These are phyloP conservation scores for Aureobasidium mangrovei DNA, from an alignment of 2,329 filamentous ascomycete species.

Conservation along the genomic window DNA sequence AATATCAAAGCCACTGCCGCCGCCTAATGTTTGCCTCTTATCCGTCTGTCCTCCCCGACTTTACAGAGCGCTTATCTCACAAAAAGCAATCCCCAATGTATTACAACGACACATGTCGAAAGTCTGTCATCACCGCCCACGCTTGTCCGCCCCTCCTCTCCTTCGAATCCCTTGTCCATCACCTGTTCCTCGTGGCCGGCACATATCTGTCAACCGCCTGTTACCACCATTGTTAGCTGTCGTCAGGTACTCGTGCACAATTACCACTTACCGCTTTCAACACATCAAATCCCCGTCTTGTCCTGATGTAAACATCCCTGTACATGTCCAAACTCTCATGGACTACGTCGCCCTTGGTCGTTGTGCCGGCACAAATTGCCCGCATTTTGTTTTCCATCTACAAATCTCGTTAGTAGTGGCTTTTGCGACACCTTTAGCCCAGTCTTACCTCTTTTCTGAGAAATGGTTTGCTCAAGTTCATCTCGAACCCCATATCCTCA, in stretches of 20 bases:
- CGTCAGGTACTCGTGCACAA: not conserved
- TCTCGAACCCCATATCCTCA: conserved; percentile 86
- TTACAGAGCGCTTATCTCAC: not conserved
- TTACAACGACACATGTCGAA: not conserved
- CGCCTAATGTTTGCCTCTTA: not conserved
- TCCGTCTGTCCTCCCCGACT: not conserved
- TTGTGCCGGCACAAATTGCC: conserved; percentile 82
- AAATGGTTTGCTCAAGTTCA: conserved; percentile 90
- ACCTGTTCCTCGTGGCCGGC: not conserved
- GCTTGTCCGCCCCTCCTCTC: not conserved
- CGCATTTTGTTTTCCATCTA: conserved; percentile 94
- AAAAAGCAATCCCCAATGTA: not conserved
- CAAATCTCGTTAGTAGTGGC: conserved; percentile 12
- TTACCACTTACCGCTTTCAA: conserved; percentile 41
- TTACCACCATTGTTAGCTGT: not conserved
- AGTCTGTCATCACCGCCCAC: not conserved
- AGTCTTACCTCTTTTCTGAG: conserved; percentile 66
- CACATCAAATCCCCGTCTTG: conserved; percentile 62
- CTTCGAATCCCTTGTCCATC: not conserved
- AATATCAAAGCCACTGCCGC: not conserved
- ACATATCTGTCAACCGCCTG: conserved; percentile 13
- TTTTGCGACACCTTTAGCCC: not conserved
- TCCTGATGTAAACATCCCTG: conserved; percentile 74
- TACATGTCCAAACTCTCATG: conserved; percentile 81
- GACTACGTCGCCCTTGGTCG: conserved; percentile 65